Evolutionary conservation across 805 yeast species (phyloP).

Genomic region (Metschnikowia orientalis): DNA sequence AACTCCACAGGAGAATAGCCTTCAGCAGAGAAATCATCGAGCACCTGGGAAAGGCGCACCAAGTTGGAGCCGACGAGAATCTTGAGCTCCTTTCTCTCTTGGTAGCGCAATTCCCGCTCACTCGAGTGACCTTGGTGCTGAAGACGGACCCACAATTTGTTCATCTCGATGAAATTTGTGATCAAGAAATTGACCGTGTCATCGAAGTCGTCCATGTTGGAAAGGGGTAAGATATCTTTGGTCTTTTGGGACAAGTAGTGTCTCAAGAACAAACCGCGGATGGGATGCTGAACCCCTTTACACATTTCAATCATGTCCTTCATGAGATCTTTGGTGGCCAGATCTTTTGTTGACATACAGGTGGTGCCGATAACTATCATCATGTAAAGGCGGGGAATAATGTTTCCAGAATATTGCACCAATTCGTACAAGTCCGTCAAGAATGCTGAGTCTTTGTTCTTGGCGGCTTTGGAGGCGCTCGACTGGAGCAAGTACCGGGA

Average conservation of each 20-base stretch:
- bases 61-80: constrained; percentile 90
- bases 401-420: constrained; percentile 93
- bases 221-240: constrained; percentile 55
- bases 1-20: constrained; percentile 27
- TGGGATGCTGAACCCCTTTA: constrained; percentile 93
- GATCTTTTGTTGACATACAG: constrained; percentile 70
- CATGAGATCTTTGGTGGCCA: constrained; percentile 81
- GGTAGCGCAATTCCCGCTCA: constrained; percentile 67
- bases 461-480: constrained; percentile 58
- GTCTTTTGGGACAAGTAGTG: constrained; percentile 85
- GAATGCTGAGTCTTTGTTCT: constrained; percentile 28
- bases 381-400: constrained; percentile 84
- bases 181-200: constrained; percentile 77
- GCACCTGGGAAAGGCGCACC: constrained; percentile 82
- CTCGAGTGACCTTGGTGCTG: constrained; percentile 94
- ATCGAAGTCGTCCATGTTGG: constrained; percentile 38
- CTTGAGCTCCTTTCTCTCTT: constrained; percentile 83
- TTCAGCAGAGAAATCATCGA: constrained; percentile 57
- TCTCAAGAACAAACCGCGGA: constrained; percentile 83
- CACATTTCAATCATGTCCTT: constrained; percentile 98
- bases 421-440: constrained; percentile 88
- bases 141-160: constrained; percentile 92
- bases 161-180: constrained; percentile 93
- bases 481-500: constrained; percentile 60
- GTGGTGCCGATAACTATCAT: constrained; percentile 95